Percentiles rank a stretch among this genome's conserved stretches.
Evolutionary conservation across 345 rosid genomes (phyloP).

Genomic region (Hibiscus tridactylites): DNA sequence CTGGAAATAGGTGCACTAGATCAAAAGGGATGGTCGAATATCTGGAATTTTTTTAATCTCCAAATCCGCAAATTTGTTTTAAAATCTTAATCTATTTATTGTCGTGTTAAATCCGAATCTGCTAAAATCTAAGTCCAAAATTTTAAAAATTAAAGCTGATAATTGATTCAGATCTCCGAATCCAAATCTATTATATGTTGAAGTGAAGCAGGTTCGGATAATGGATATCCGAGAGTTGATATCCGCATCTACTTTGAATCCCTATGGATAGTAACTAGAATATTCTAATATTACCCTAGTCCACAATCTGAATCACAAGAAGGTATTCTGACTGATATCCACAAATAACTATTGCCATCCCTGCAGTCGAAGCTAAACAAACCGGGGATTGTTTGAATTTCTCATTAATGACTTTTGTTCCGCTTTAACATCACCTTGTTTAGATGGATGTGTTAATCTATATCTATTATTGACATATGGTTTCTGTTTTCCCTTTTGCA

Average conservation of each 20-base stretch:
- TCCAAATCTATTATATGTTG: not conserved
- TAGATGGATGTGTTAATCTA: constrained; percentile 14
- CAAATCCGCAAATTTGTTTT: not conserved
- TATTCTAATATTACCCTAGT: not conserved
- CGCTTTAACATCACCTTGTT: not conserved
- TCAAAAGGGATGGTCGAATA: not conserved
- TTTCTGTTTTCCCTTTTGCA: constrained; percentile 17
- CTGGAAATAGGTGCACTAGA: not conserved
- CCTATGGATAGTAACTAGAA: not conserved
- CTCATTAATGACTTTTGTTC: not conserved
- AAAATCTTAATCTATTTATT: not conserved
- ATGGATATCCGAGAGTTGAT: not conserved
- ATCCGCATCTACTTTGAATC: not conserved
- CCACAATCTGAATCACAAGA: not conserved
- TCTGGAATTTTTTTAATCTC: not conserved
- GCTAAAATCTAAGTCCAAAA: not conserved
- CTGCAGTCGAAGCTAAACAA: not conserved
- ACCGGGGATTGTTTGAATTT: not conserved
- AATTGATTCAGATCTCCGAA: not conserved
- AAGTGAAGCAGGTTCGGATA: not conserved
- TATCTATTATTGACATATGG: constrained; percentile 9
- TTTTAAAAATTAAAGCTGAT: not conserved
- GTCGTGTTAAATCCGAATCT: not conserved
- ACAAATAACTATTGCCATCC: no score
- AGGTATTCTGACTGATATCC: no score